Conservation (phyloP, 371 early-diverging fungal species). For the Rhizopus microsporus region DNA sequence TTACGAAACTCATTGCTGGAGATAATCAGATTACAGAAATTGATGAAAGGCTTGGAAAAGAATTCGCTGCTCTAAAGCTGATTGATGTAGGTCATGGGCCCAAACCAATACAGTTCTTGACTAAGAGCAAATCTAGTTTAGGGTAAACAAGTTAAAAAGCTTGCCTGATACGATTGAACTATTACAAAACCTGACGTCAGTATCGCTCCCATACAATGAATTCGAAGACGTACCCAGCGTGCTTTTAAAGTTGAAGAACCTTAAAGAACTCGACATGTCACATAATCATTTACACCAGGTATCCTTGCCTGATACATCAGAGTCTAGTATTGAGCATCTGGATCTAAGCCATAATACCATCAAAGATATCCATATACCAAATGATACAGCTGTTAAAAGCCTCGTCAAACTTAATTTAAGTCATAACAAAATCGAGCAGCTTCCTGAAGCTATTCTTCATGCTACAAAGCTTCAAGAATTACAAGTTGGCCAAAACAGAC, state of each 20-base stretch:
- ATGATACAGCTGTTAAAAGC: neutral
- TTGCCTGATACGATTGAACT: slow-evolving; percentile 52
- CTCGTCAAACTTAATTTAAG: slow-evolving; percentile 50
- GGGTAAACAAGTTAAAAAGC: slow-evolving; percentile 51
- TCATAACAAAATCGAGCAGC: slow-evolving; percentile 51
- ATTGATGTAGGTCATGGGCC: slow-evolving; percentile 57
- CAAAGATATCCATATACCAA: neutral
- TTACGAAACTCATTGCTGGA: slow-evolving; percentile 65
- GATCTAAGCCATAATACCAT: slow-evolving; percentile 69
- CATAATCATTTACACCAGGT: slow-evolving; percentile 47
- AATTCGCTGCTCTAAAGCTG: slow-evolving; percentile 61
- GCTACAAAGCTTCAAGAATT: slow-evolving; percentile 55
- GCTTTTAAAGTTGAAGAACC: slow-evolving; percentile 35
- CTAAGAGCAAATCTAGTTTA: slow-evolving; percentile 39
- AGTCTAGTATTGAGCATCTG: slow-evolving; percentile 50
- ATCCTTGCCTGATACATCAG: slow-evolving; percentile 18
- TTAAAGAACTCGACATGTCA: slow-evolving; percentile 53
- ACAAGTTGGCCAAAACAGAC: slow-evolving; percentile 49
- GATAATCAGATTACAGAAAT: slow-evolving; percentile 66
- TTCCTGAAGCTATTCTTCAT: slow-evolving; percentile 39
- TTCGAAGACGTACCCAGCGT: slow-evolving; percentile 49
- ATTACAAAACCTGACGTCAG: slow-evolving; percentile 43
- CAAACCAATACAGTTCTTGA: slow-evolving; percentile 14
- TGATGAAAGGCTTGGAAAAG: slow-evolving; percentile 61
- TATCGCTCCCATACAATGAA: slow-evolving; percentile 53